Conservation (phyloP, 305 asterid species). For the Striga hermonthica region DNA sequence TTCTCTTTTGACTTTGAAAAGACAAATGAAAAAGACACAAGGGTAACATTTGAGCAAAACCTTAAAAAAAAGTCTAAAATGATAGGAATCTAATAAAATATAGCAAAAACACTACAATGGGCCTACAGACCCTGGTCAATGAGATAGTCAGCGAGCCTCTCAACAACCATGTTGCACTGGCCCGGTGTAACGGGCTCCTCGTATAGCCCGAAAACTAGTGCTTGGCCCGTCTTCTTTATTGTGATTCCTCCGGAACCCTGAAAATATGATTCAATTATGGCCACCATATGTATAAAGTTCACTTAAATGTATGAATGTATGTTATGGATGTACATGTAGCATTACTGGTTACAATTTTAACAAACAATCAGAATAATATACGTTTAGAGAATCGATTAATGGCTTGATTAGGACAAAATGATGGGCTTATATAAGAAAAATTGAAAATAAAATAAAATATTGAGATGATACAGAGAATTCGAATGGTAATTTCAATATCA, state of each 20-base stretch:
- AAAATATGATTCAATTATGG: background rate
- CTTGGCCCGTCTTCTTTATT: constrained; percentile 40
- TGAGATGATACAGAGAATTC: background rate
- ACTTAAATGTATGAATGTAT: background rate
- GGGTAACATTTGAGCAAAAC: too few relatives aligned
- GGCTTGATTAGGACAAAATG: background rate
- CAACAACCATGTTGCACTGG: constrained; percentile 43
- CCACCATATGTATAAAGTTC: background rate
- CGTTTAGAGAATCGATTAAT: too few relatives aligned
- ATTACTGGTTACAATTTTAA: background rate
- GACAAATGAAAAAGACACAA: too few relatives aligned
- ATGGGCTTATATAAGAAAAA: background rate
- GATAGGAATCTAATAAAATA: too few relatives aligned
- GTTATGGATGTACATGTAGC: background rate
- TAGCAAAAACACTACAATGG: too few relatives aligned
- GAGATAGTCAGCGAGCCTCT: constrained; percentile 42
- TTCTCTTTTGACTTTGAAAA: too few relatives aligned
- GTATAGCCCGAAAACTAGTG: constrained; percentile 35
- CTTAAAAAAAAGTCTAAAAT: too few relatives aligned
- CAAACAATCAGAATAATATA: too few relatives aligned
- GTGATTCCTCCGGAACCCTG: constrained; percentile 39
- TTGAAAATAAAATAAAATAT: background rate
- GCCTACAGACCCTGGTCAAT: constrained; percentile 37
- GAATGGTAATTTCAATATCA: background rate
- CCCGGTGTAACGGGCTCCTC: constrained; percentile 44